Base-by-base conservation (phyloP, 192 early-diverging fungal species). In the Rhizophlyctis rosea region DNA sequence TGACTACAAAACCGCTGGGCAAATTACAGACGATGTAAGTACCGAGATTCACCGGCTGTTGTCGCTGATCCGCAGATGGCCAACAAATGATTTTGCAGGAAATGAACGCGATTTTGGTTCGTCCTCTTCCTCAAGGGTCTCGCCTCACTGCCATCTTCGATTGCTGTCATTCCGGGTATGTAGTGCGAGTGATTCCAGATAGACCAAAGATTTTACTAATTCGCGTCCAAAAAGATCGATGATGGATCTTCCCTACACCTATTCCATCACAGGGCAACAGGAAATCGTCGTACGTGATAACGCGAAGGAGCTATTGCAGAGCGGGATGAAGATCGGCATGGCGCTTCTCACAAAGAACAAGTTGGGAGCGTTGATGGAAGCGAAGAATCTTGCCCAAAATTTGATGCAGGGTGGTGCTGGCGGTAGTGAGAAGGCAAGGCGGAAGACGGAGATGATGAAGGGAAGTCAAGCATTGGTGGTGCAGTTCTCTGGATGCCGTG, bases 401-500 rank as follows among this genome's bases (percentile, higher is more conserved):
- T 3, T 62, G 7, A 23, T 67, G 9, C 27, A 65, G 2, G 56
- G 51, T 3, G 14, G 23, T 3, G 24, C 21, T 1, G 34, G 63
- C 49, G 27, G 54, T 34, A 34, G 39, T 24, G 34, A 50, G 14
- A 48, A 35, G 11, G 71, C 29, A 7, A 54, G 25, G 39, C 65
- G 59, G 34, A 31, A 67, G 4, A 52, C 55, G n/a, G 47, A 60
- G 47, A 57, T 44, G n/a, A 24, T 52, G 34, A 54, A 71, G 50
- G 59, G 36, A 9, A 61, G 74, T 16, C 48, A 61, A 25, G 78
- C 78, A 3, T 23, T 50, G 21, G 84, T 91, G 24, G 74, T 86
- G 34, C 78, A 80, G 75, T 87, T 90, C 64, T 90, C 86, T 47
- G 80, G 84, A 4, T 88, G 89, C 70, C 78, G 76, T 0, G 87